Evolutionary conservation across 352 stramenopile species (phyloP), one percentile per base, ranked within the genome.

Genomic region (Pythium rishiriense): DNA sequence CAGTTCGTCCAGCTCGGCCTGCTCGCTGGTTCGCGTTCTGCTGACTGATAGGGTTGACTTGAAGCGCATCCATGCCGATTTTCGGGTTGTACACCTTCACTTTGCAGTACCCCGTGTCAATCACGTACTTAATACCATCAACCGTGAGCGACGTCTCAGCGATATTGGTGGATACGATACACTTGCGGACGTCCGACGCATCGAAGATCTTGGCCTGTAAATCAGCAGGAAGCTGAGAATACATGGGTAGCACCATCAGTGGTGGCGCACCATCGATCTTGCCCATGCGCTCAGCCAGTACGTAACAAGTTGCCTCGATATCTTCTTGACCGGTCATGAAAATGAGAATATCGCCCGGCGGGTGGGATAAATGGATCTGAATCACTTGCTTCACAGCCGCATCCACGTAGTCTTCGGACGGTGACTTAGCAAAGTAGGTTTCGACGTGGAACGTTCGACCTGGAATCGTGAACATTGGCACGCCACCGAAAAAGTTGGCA

Each of bases 261-360:
- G 97, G 96, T 21, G 94, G 93, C 4, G 94, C 87, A 42, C 93
- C 91, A 31, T 96, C 93, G 15, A 99, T 73, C 47, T 96, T 93
- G 19, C 83, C 88, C 79, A 99, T 98, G n/a, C 97, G 94, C 59
- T 99, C 94, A 14, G 94, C 93, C 4, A 99, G 61, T 25, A 99
- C 87, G 59, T 87, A 97, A 66, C 94, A 98, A 14, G 91, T 97
- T 10, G 93, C 88, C 58, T 99, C 97, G 70, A 99, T 99, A 69
- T 99, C 98, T 76, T 99, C 97, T 78, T 99, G 98, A 8, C 98
- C 98, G 1, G 98, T 99, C 97, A 99, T 99, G 71, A 99, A 99
- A 41, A 99, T 96, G 7, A 99, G 70, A 62, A 99, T 97, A 76
- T 99, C 98, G 42, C 98, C 98, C 12, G 95, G 91, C 17, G 94